Base-by-base conservation (phyloP, 441 rosid genomes). In the Pelargonium australe region DNA sequence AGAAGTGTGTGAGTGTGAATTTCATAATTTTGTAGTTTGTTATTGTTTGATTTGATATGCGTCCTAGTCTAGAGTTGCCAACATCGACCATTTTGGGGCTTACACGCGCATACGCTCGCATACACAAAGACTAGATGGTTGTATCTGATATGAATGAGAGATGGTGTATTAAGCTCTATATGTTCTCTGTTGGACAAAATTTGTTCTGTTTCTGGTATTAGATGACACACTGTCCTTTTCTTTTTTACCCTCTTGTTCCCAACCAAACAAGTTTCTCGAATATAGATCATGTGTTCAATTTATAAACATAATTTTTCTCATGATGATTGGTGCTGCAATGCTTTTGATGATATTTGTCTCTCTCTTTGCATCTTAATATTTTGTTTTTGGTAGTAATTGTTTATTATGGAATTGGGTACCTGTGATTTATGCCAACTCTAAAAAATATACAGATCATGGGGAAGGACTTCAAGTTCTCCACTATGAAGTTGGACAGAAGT, bases 391-490 rank as follows among this genome's bases (percentile, higher is more conserved):
- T 62, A 23, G 64, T 61, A 10, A 61, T 9, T 61, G 3, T 5
- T 61, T 61, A 20, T 8, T 17, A 2, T 20, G 12, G 40, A 20
- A 61, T 25, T 1, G 23, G 12, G 14, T 68, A 49, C 63, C 72
- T 63, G 7, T 23, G 43, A 53, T 28, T 71, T 67, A 16, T 67
- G 57, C 71, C 41, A 74, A 63, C 68, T 70, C 67, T 58, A 53
- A 55, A 17, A 63, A 57, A 66, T 71, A 25, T 77, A 63, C 89
- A 94, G 97, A 94, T 66, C 82, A 94, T 65, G 99, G 99, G 11
- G 99, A 92, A 81, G 96, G 97, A 68, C 86, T 95, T 74, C 98
- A 95, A 72, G 77, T 92, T 76, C 95, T 92, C 81, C 96, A 92
- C 73, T 91, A 91, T 49, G 97, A 91, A 87, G 89, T 66, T 77